phyloP scores from a whole-genome alignment of 1,139 yeast species.

The Kodamaea ohmeri region DNA sequence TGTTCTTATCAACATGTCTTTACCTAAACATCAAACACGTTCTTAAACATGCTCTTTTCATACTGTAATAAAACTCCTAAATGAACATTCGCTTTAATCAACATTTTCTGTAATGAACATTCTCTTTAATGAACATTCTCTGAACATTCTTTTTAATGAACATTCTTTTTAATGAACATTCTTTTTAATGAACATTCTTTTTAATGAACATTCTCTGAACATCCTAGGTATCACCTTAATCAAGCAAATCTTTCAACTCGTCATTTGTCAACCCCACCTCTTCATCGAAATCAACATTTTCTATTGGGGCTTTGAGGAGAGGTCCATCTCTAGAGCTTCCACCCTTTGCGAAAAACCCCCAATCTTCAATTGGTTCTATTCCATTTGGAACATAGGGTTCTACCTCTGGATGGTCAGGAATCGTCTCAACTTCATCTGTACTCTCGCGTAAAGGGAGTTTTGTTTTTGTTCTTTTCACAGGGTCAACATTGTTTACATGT shows the following conservation, averaged over 20 bases:
- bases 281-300: constrained; percentile 11
- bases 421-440: constrained; percentile 19
- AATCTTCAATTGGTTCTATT: constrained; percentile 23
- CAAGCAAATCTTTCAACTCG: constrained; percentile 40
- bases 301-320: constrained; percentile 6
- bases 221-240: too few species aligned
- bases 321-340: constrained; percentile 1
- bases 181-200: too few species aligned
- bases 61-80: neutral
- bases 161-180: too few species aligned
- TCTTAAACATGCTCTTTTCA: too few species aligned
- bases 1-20: too few species aligned
- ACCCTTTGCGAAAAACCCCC: constrained; percentile 23
- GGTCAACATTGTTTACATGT: constrained; percentile 31
- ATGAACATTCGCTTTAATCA: too few species aligned
- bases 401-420: constrained; percentile 24
- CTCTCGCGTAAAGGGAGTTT: constrained; percentile 5
- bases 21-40: too few species aligned
- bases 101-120: too few species aligned
- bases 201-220: too few species aligned
- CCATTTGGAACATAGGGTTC: constrained; percentile 32
- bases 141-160: too few species aligned
- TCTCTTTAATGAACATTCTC: too few species aligned
- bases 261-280: constrained; percentile 32
- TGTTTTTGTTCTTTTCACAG: constrained; percentile 24